phyloP scores from a whole-genome alignment of 108 stramenopile genomes.

The Discostella pseudostelligera region DNA sequence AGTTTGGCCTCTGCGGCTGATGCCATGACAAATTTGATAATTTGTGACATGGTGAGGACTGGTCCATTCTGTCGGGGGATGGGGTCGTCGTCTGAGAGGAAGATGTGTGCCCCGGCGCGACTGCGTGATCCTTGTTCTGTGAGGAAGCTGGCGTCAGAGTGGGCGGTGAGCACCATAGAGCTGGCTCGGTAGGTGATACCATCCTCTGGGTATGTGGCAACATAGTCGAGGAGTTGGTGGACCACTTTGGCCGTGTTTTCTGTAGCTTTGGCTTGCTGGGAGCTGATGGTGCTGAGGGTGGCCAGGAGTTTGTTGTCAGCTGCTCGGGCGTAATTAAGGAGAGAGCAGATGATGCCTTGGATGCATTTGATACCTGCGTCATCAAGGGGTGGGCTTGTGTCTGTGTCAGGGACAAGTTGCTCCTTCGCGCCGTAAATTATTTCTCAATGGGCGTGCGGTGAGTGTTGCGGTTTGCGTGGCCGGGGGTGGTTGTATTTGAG shows the following conservation, averaged over 20 bases:
- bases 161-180: slow-evolving; percentile 31
- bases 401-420: slow-evolving; percentile 18
- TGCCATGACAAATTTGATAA: slow-evolving; percentile 23
- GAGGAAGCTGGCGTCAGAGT: slow-evolving; percentile 41
- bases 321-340: slow-evolving; percentile 48
- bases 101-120: slow-evolving; percentile 38
- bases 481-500: too few relatives aligned
- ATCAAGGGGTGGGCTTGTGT: slow-evolving; percentile 20
- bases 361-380: slow-evolving; percentile 17
- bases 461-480: slow-evolving; percentile 39
- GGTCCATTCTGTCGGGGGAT: slow-evolving; percentile 20
- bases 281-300: slow-evolving; percentile 24
- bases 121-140: slow-evolving; percentile 22
- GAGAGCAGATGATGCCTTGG: slow-evolving; percentile 34
- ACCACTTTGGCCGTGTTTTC: neutral
- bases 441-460: slow-evolving; percentile 13
- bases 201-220: neutral
- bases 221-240: slow-evolving; percentile 42
- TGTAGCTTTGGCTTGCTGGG: slow-evolving; percentile 20
- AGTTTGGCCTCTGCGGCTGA: slow-evolving; percentile 44
- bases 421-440: slow-evolving; percentile 37
- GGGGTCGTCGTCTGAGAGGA: slow-evolving; percentile 6
- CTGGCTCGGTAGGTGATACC: slow-evolving; percentile 27
- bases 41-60: slow-evolving; percentile 8
- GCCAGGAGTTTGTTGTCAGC: slow-evolving; percentile 37